phyloP scores from a whole-genome alignment of 1,139 yeast species.

The Diutina siamensis region DNA sequence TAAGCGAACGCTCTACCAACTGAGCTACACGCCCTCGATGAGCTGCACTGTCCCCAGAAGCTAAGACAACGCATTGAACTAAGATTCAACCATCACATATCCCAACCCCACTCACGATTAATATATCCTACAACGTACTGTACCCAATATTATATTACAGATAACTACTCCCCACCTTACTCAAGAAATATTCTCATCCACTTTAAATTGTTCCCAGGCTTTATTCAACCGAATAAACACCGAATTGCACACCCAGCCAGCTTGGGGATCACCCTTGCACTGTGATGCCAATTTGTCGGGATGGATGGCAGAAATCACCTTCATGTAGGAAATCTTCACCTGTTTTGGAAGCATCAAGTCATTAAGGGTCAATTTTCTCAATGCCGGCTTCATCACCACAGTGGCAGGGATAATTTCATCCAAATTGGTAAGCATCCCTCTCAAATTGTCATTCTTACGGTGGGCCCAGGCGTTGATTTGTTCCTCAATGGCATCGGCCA shows the following conservation, averaged over 20 bases:
- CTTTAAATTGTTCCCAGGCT: conserved; percentile 85
- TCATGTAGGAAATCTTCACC: conserved; percentile 80
- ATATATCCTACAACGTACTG: too few relatives aligned
- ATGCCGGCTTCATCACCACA: conserved; percentile 31
- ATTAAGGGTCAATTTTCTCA: conserved; percentile 30
- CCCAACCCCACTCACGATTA: too few relatives aligned
- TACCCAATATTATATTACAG: too few relatives aligned
- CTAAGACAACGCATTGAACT: too few relatives aligned
- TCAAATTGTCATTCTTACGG: conserved; percentile 68
- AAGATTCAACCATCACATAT: too few relatives aligned
- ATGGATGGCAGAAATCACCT: conserved; percentile 86
- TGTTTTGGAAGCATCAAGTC: conserved; percentile 87
- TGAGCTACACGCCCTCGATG: background rate
- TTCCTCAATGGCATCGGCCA: conserved; percentile 7
- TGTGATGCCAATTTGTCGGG: conserved; percentile 61
- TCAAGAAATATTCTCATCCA: conserved; percentile 3
- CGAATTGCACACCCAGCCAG: conserved; percentile 74
- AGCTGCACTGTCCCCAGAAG: too few relatives aligned
- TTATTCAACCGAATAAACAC: conserved; percentile 75
- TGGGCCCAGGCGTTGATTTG: conserved; percentile 52
- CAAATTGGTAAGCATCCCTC: conserved; percentile 61
- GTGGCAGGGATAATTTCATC: conserved; percentile 45
- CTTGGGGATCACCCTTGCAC: conserved; percentile 40
- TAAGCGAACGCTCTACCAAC: background rate
- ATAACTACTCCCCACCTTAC: too few relatives aligned